Evolutionary conservation across 495 filamentous ascomycete species (phyloP), one percentile per base, ranked within the genome.

Genomic region (Neurospora sp.): DNA sequence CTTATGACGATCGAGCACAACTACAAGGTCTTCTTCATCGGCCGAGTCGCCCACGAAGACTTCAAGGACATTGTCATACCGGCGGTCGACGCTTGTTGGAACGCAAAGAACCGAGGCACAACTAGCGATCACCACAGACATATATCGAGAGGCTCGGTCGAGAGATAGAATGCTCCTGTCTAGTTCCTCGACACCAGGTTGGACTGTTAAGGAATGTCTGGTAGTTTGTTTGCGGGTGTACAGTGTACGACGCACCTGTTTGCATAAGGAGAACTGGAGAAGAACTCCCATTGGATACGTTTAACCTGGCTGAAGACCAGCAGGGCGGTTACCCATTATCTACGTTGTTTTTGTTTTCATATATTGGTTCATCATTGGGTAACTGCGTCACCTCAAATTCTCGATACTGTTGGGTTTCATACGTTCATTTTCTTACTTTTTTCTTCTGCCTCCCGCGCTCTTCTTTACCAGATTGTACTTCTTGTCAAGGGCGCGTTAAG

Each of bases 1-100:
- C 79, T 87, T 10, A 77, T 80, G 10, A 84, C 86, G 5, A 81
- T 86, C 42, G 84, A 86, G 71, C 85, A 86, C 77, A 84, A 85
- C 69, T 77, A 82, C 71, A 83, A 82, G 72, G 81, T 84, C 18
- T 81, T 80, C 71, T 86, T 87, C 68, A 81, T 84, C 38, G 78
- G 81, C n/a, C 74, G 73, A 5, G 81, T 88, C 22, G 70, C 71
- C 2, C 42, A 70, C 5, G 74, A 75, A 5, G 77, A 81, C 70
- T 78, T 84, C 71, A 68, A 79, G 39, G 71, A 83, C 1, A 74
- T 79, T 37, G 84, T 86, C 44, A 72, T 70, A 35, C 71, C 74
- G 5, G 84, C 85, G 5, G 83, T 85, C 38, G 78, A 85, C 71
- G 65, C 77, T n/a, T 86, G 84, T 75, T 86, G 84, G 84, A 41